Evolutionary conservation across 2,329 filamentous ascomycete genomes (phyloP), one percentile per base, ranked within the genome.

Genomic region (Apiospora saccharicola): DNA sequence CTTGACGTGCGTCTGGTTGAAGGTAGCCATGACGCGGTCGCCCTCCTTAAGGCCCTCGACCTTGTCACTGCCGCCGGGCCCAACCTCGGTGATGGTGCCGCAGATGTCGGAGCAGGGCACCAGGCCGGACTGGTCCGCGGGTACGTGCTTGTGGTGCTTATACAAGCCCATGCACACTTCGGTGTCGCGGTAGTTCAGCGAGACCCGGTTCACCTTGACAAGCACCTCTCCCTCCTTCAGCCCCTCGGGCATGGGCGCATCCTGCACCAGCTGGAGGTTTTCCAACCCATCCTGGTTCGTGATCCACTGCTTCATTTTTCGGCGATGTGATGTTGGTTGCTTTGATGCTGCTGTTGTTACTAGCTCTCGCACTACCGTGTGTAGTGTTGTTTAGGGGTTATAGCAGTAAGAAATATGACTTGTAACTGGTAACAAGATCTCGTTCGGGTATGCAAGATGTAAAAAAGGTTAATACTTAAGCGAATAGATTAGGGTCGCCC

Each of bases 21-120:
- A 94, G 70, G 89, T 92, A 26, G 88, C 88, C 71, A 92, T 85
- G 51, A 94, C 91, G n/a, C 90, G 88, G 72, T 92, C 89, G 72
- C 91, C 91, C 22, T 83, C 81, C 71, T 85, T 84, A 83, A 89
- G 89, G 46, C 77, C 76, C 6, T 74, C 67, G 3, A 81, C 78
- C 13, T 84, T 82, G 34, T 41, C 68, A 2, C n/a, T 34, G 12
- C 6, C 7, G 1, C 6, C 6, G 0, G 46, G 34, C n/a, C n/a
- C n/a, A 2, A 87, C 76, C 19, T 85, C 80, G 2, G 88, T 82
- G 67, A 94, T 83, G 12, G 85, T 85, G 64, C 92, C 92, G 81
- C 90, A 92, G 86, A 92, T 92, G 80, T 94, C 92, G 30, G 90
- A 92, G 80, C 90, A 91, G 1, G 91, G 91, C 1, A 93, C 89